Evolutionary conservation across 192 early-diverging fungal species (phyloP).

Genomic region (Umbelopsis ramanniana): DNA sequence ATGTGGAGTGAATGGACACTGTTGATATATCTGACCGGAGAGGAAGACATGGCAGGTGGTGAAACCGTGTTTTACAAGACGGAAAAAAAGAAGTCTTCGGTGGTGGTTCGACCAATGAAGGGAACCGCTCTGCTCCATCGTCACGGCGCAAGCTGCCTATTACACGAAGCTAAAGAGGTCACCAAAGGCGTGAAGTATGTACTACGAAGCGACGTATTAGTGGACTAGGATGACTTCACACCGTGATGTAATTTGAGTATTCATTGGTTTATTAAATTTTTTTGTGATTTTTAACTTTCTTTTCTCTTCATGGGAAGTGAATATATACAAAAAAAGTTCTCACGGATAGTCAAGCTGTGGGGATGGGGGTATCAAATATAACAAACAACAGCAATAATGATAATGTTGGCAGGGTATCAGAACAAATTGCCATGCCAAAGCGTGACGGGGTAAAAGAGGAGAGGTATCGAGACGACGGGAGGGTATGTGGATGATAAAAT

Average conservation of each 20-base stretch:
- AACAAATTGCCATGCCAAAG: constrained; percentile 12
- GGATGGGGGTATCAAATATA: neutral
- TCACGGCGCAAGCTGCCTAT: constrained; percentile 45
- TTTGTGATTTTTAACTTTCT: neutral
- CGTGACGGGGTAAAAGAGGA: neutral
- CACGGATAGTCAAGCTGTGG: neutral
- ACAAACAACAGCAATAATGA: constrained; percentile 20
- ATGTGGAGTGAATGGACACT: constrained; percentile 48
- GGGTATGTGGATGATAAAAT: constrained; percentile 4
- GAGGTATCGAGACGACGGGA: constrained; percentile 5
- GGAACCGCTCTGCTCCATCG: constrained; percentile 48
- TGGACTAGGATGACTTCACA: constrained; percentile 11
- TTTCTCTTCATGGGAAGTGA: neutral
- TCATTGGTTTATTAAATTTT: neutral
- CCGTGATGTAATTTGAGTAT: neutral
- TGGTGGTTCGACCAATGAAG: constrained; percentile 35
- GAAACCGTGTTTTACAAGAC: constrained; percentile 51
- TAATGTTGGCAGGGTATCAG: constrained; percentile 17
- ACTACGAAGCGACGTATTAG: constrained; percentile 44
- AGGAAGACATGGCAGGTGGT: constrained; percentile 41
- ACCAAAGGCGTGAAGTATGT: constrained; percentile 47
- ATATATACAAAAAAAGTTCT: constrained; percentile 14
- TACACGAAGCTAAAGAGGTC: constrained; percentile 49
- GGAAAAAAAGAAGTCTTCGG: constrained; percentile 34
- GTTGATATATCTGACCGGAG: constrained; percentile 47